These are phyloP conservation scores for Hymenoscyphus linearis DNA, from an alignment of 2,329 filamentous ascomycete genomes.

Conservation along the genomic window DNA sequence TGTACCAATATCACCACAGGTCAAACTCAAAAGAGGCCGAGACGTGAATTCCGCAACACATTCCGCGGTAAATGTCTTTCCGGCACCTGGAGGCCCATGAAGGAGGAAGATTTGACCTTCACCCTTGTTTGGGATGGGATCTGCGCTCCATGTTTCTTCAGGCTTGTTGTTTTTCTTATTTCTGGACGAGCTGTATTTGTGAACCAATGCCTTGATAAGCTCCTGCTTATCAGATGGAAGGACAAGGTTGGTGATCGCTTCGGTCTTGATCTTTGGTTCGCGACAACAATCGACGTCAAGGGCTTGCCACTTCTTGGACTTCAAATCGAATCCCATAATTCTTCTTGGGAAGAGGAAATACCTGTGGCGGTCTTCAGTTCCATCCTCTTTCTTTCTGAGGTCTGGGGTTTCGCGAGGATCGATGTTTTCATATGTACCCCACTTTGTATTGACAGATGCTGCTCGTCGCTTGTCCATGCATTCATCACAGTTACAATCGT, in stretches of 20 bases:
- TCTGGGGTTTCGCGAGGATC: conserved; percentile 16
- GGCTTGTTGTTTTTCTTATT: conserved; percentile 10
- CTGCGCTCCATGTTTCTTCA: conserved; percentile 15
- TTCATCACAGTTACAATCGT: conserved; percentile 18
- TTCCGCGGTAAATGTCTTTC: conserved; percentile 24
- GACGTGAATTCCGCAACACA: conserved; percentile 25
- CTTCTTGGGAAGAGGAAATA: conserved; percentile 21
- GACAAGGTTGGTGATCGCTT: conserved; percentile 21
- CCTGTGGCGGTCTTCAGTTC: conserved; percentile 10
- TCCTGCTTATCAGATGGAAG: conserved; percentile 18
- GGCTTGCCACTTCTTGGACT: conserved; percentile 23
- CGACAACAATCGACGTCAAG: conserved; percentile 20
- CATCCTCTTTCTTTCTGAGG: conserved; percentile 7
- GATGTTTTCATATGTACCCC: conserved; percentile 21
- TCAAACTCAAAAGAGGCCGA: conserved; percentile 28
- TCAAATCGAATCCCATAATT: conserved; percentile 23
- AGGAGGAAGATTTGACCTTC: conserved; percentile 24
- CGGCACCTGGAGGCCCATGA: conserved; percentile 21
- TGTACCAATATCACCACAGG: conserved; percentile 46
- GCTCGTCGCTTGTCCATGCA: conserved; percentile 17
- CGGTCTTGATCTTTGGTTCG: conserved; percentile 16
- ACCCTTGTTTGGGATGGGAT: conserved; percentile 21
- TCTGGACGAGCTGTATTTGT: conserved; percentile 17
- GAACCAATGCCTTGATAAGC: conserved; percentile 21
- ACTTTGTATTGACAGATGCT: conserved; percentile 18